Conservation (phyloP, 2,329 filamentous ascomycete genomes). For the Sphaerostilbella broomeana region DNA sequence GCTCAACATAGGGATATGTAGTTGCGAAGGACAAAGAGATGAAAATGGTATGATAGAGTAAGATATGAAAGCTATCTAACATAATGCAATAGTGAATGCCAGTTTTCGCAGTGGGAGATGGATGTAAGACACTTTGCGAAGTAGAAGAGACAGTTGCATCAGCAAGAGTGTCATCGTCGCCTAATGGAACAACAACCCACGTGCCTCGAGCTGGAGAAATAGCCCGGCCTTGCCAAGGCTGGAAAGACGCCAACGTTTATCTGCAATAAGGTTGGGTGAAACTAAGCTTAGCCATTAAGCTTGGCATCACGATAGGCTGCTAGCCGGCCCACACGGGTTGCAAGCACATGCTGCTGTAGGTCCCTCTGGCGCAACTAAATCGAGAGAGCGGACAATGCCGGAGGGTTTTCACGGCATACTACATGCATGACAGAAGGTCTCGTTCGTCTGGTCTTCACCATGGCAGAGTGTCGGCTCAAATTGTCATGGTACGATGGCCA, state of each 20-base stretch:
- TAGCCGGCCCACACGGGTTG: no score
- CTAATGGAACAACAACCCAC: conserved; percentile 8
- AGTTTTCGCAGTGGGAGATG: neutral
- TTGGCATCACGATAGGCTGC: no score
- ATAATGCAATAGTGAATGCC: neutral
- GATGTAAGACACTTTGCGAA: neutral
- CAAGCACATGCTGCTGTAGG: no score
- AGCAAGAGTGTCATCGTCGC: no score
- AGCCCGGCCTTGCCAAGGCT: conserved; percentile 5
- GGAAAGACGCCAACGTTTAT: conserved; percentile 7
- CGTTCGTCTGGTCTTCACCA: no score
- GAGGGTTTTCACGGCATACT: no score
- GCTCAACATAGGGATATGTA: neutral
- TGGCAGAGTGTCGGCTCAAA: no score
- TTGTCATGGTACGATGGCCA: no score
- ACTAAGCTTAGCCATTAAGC: conserved; percentile 12
- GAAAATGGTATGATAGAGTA: neutral
- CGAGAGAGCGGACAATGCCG: no score
- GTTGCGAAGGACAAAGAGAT: neutral
- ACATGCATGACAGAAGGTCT: no score
- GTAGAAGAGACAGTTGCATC: neutral
- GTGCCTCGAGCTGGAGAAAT: conserved; percentile 2
- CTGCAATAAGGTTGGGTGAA: conserved; percentile 10
- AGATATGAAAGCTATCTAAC: neutral
- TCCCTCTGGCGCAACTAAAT: no score